Evolutionary conservation across 805 yeast genomes (phyloP).

Genomic region (Maudiozyma serrabonitensis): DNA sequence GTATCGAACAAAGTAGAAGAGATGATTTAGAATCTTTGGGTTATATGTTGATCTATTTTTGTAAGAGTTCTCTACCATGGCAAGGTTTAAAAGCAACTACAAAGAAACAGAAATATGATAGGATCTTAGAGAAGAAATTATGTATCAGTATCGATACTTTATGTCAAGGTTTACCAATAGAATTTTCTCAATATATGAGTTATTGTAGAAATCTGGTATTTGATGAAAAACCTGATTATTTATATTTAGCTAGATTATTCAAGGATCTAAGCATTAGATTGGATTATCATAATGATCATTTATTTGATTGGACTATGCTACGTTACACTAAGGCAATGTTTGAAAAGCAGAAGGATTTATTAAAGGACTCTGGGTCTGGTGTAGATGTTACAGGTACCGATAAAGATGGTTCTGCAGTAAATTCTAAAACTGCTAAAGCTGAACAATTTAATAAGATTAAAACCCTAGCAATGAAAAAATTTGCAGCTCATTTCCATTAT

Average conservation of each 20-base stretch:
- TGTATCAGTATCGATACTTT: conserved; percentile 77
- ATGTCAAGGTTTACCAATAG: conserved; percentile 86
- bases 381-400: background rate
- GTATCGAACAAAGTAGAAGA: conserved; percentile 92
- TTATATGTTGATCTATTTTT: conserved; percentile 86
- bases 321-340: conserved; percentile 29
- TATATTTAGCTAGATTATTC: conserved; percentile 76
- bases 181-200: conserved; percentile 77
- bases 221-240: conserved; percentile 94
- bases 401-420: background rate
- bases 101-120: conserved; percentile 92
- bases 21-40: conserved; percentile 95
- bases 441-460: conserved; percentile 29
- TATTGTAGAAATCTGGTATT: conserved; percentile 86
- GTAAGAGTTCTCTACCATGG: conserved; percentile 96
- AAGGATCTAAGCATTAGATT: conserved; percentile 83
- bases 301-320: conserved; percentile 88
- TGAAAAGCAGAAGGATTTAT: conserved; percentile 19
- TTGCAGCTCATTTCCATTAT: conserved; percentile 31
- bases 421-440: conserved; percentile 12
- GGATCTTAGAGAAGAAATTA: conserved; percentile 91
- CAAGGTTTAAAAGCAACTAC: conserved; percentile 96
- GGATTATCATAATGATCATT: conserved; percentile 84
- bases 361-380: background rate
- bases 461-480: conserved; percentile 28